Conservation (phyloP, 176 grass and related monocot genomes). For the Oryza meridionalis region DNA sequence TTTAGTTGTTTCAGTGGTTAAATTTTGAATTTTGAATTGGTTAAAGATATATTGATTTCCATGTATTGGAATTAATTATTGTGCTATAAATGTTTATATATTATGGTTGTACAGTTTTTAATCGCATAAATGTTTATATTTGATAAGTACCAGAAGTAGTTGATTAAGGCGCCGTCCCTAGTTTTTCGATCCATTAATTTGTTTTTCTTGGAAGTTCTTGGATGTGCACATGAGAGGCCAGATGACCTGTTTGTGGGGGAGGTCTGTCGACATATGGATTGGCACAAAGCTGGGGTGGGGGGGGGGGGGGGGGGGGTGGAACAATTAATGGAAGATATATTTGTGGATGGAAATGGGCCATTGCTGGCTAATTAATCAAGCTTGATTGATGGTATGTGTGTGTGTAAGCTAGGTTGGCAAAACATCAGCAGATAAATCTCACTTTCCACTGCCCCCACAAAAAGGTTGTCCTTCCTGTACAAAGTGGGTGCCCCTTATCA, state of each 20-base stretch:
- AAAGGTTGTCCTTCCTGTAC: background rate
- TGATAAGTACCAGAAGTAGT: too few species aligned
- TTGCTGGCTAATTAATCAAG: conserved; percentile 12
- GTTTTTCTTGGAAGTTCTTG: background rate
- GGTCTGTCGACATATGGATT: background rate
- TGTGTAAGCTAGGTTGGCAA: conserved; percentile 3
- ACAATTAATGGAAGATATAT: background rate
- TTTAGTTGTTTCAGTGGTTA: too few species aligned
- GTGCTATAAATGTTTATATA: too few species aligned
- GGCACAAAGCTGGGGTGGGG: too few species aligned
- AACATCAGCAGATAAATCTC: conserved; percentile 19
- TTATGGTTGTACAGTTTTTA: too few species aligned
- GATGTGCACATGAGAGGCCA: background rate
- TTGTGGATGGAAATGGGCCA: conserved; percentile 17
- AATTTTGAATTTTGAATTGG: too few species aligned
- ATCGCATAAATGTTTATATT: too few species aligned
- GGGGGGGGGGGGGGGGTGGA: too few species aligned
- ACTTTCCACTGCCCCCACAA: conserved; percentile 5
- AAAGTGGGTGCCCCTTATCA: background rate
- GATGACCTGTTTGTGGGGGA: background rate
- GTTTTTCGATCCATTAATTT: background rate
- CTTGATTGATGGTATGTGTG: background rate
- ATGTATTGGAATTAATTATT: too few species aligned
- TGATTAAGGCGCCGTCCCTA: background rate
- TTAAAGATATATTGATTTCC: too few species aligned